Evolutionary conservation across 2,329 filamentous ascomycete genomes (phyloP).

Genomic region (Fusarium transvaalense): DNA sequence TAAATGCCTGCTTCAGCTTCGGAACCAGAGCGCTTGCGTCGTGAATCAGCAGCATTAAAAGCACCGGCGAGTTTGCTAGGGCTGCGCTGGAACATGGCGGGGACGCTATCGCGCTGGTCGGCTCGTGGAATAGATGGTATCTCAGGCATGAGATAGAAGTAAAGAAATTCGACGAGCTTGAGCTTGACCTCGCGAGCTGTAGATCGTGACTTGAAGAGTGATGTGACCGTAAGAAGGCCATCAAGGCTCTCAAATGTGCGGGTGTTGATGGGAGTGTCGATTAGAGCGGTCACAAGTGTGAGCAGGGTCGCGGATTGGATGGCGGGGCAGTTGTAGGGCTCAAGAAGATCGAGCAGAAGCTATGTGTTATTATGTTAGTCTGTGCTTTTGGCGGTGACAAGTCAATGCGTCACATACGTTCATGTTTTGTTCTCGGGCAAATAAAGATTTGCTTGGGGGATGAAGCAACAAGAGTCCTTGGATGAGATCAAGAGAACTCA

Average conservation of each 20-base stretch:
- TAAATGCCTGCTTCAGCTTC: slow-evolving; percentile 55
- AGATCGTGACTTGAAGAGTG: slow-evolving; percentile 88
- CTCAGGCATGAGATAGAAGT: slow-evolving; percentile 99
- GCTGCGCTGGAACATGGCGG: slow-evolving; percentile 72
- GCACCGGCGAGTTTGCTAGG: slow-evolving; percentile 75
- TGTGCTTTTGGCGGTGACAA: background rate
- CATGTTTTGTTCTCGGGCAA: slow-evolving; percentile 93
- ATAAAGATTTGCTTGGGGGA: slow-evolving; percentile 87
- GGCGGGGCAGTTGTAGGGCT: slow-evolving; percentile 89
- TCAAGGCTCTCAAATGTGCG: slow-evolving; percentile 93
- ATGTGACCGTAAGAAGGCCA: slow-evolving; percentile 90
- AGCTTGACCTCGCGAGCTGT: slow-evolving; percentile 92
- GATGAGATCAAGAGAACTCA: slow-evolving; percentile 87
- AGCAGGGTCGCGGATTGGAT: slow-evolving; percentile 93
- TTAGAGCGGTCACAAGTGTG: slow-evolving; percentile 87
- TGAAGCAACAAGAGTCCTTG: slow-evolving; percentile 91
- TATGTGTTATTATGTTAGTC: slow-evolving; percentile 49
- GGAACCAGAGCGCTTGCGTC: slow-evolving; percentile 52
- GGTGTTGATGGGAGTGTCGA: slow-evolving; percentile 88
- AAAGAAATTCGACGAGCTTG: slow-evolving; percentile 96
- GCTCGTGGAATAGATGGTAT: slow-evolving; percentile 69
- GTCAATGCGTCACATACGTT: slow-evolving; percentile 68
- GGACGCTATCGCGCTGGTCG: slow-evolving; percentile 59
- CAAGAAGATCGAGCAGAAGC: slow-evolving; percentile 93
- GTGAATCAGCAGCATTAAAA: slow-evolving; percentile 57